These are phyloP conservation scores for Podila epigama DNA, from an alignment of 192 early-diverging fungal species.

Conservation along the genomic window DNA sequence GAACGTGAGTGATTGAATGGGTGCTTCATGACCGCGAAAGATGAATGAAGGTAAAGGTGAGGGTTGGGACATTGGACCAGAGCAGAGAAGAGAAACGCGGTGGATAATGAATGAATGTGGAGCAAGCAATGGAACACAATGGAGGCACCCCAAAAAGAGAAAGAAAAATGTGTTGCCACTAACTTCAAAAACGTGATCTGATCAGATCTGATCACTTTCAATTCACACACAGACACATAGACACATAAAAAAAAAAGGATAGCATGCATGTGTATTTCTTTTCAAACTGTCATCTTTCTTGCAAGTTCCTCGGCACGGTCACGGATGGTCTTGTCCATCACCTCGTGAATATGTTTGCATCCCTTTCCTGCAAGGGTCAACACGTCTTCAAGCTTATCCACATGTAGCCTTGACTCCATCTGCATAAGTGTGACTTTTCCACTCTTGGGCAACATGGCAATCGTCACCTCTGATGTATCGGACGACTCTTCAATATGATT, in stretches of 20 bases:
- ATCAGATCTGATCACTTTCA: too few relatives aligned
- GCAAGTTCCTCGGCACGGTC: constrained; percentile 56
- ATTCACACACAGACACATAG: too few relatives aligned
- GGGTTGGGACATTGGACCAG: too few relatives aligned
- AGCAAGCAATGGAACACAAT: neutral
- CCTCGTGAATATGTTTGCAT: constrained; percentile 67
- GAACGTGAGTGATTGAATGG: constrained; percentile 45
- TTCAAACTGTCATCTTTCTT: constrained; percentile 42
- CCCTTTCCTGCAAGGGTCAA: constrained; percentile 72
- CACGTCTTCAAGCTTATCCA: constrained; percentile 77
- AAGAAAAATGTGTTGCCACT: neutral
- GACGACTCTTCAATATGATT: constrained; percentile 89
- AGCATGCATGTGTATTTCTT: too few relatives aligned
- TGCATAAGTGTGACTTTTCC: constrained; percentile 83
- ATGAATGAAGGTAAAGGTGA: constrained; percentile 47
- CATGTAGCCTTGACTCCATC: constrained; percentile 89
- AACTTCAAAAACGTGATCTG: neutral
- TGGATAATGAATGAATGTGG: neutral
- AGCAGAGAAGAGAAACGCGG: too few relatives aligned
- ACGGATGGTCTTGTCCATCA: constrained; percentile 69
- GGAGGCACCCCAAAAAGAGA: neutral
- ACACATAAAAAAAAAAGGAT: too few relatives aligned
- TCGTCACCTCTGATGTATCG: constrained; percentile 87
- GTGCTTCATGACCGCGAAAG: constrained; percentile 50
- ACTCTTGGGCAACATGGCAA: constrained; percentile 84